Evolutionary conservation across 75 land plant species (phyloP), one percentile per base, ranked within the genome.

Genomic region (Picea sitchensis): DNA sequence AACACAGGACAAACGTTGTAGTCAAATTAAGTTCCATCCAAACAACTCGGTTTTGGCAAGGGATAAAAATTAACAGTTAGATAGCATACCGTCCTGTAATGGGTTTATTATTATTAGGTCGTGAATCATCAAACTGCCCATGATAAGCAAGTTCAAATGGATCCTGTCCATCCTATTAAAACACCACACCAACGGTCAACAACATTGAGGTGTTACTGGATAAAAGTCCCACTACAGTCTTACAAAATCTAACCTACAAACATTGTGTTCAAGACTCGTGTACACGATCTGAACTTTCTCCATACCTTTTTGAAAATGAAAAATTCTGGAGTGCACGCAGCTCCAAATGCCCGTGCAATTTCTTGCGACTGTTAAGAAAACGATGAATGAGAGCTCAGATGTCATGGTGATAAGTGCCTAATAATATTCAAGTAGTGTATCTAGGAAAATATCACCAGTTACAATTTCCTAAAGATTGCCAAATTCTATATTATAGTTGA

Each of bases 311-410:
- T 96, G 79, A 82, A 96, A 58, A 96, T 81, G 76, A 90, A 92
- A 78, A 96, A 91, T 31, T 96, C 98, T 57, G 98, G 99, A 14
- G 99, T 94, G 84, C 99, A 96, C 38, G 91, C 99, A 51, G 98
- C 99, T 59, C 95, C 92, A 92, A 91, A 96, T 67, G 89, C 93
- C 62, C 89, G 85, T 41, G 98, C 95, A 88, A 94, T 94, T 80
- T 92, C 98, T 83, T 96, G 99, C 11, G 98, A 80, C 99, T 94
- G 87, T 61, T 34, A 61, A 14, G 41, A 71, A 73, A 58, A 71
- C 20, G n/a, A 71, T 20, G 9, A 23, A 71, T 41, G 20, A 71
- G n/a, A 71, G 11, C 9, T 71, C 3, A 71, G n/a, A 11, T 20
- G 31, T 71, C 71, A 34, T 41, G 21, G 44, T 14, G 26, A 38